A percentile compares a stretch with the other conserved stretches of the same genome.
Conservation (phyloP, 768 basidiomycete genomes). For the Thelephora aurantiotincta region DNA sequence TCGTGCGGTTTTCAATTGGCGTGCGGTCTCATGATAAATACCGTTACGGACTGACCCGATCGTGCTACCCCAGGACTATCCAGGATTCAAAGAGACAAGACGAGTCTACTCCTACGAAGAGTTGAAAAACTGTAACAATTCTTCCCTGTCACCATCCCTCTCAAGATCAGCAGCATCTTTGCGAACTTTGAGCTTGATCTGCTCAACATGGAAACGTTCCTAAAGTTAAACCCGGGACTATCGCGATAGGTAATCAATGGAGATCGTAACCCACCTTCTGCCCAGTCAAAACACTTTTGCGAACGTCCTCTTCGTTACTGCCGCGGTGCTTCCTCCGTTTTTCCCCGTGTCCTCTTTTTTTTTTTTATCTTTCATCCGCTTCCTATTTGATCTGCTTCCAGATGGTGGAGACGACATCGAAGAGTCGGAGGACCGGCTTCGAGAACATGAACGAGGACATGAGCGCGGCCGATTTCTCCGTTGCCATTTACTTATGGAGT, state of each 20-base stretch:
- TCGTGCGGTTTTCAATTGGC: too few species aligned
- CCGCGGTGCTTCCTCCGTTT: conserved; percentile 23
- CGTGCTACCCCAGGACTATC: too few species aligned
- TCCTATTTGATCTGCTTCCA: conserved; percentile 11
- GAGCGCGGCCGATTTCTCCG: conserved; percentile 11
- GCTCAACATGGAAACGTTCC: not conserved
- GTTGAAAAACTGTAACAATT: conserved; percentile 41
- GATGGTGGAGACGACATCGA: not conserved
- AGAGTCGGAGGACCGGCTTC: conserved; percentile 8
- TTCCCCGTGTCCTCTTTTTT: conserved; percentile 13
- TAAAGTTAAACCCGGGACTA: not conserved
- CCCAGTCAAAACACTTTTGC: conserved; percentile 43
- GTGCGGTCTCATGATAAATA: too few species aligned
- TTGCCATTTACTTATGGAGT: not conserved
- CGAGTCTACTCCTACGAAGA: conserved; percentile 28
- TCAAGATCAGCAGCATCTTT: conserved; percentile 42
- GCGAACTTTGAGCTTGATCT: conserved; percentile 55
- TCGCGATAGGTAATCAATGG: not conserved
- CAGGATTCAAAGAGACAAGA: too few species aligned
- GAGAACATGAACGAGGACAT: conserved; percentile 19
- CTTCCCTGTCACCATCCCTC: conserved; percentile 39
- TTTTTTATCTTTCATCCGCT: conserved; percentile 8
- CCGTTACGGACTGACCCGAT: too few species aligned
- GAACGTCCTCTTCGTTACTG: conserved; percentile 27
- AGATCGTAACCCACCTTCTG: conserved; percentile 31